Conservation (phyloP, 805 yeast species). For the Hanseniaspora valbyensis region DNA sequence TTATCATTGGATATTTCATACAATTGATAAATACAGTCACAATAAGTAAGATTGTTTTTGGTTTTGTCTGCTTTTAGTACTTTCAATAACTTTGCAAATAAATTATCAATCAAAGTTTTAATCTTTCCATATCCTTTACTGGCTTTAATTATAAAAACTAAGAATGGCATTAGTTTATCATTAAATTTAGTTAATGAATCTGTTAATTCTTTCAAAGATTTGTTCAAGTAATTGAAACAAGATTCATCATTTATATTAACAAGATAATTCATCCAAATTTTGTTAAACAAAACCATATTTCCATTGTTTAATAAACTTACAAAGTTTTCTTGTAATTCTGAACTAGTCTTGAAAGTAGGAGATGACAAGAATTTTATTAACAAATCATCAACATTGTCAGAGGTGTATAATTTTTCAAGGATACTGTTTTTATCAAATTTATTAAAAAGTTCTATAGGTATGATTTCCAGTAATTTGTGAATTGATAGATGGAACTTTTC, state of each 20-base stretch:
- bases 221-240: conserved; percentile 3
- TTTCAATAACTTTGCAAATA: not conserved
- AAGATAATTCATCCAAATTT: conserved; percentile 10
- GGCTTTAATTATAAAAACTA: not conserved
- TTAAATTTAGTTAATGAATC: not conserved
- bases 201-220: not conserved
- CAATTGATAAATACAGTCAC: not conserved
- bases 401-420: not conserved
- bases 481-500: not conserved
- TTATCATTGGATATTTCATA: not conserved
- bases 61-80: not conserved
- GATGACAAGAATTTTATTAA: not conserved
- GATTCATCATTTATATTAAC: conserved; percentile 1
- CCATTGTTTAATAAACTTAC: not conserved
- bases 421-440: conserved; percentile 1
- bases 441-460: conserved; percentile 4
- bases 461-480: not conserved
- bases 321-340: conserved; percentile 10
- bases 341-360: conserved; percentile 8
- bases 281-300: not conserved
- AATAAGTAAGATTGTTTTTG: not conserved
- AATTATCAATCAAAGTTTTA: not conserved
- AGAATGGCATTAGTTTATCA: not conserved
- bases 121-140: not conserved
- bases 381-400: not conserved